Evolutionary conservation across 768 basidiomycete species (phyloP), one percentile per base, ranked within the genome.

Genomic region (Tulasnella sp.): DNA sequence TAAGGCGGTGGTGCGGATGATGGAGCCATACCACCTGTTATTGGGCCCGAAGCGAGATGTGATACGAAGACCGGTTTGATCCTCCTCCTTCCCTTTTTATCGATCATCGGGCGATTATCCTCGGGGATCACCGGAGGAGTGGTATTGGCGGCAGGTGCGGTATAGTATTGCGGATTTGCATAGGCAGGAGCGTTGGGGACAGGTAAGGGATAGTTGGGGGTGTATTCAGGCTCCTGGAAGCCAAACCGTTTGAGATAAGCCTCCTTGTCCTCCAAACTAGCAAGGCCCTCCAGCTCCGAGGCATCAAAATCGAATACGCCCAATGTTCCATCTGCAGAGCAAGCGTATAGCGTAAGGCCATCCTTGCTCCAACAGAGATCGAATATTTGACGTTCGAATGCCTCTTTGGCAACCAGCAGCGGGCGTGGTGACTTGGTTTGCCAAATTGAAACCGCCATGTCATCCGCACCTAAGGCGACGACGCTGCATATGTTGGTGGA

Each of bases 371-470:
- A 99, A 61, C 81, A 87, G 15, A 99, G 71, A 64, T 99, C 95
- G 75, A 96, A 81, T 42, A 96, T 87, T 58, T 92, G 87, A 53
- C 92, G 69, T 48, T 92, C 91, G 56, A 98, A 96, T 0, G 92
- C 83, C 56, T 98, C 90, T 60, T 87, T 83, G 0, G 91, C 80
- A 2, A 98, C 93, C 41, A 95, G 85, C 15, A 96, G 68, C 1
- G 95, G 95, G 31, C 87, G 75, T 2, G 85, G 86, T 0, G 81
- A 78, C 57, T 91, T 90, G 3, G 93, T 98, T 64, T 92, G 81
- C 95, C 95, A 99, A 6, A 99, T 78, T 3, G 91, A 95, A 25
- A 99, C 79, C 5, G 86, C 88, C 54, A 88, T 75, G 62, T 95
- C 90, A 59, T 93, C 90, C 0, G 90, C 89, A 29, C 92, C 91